These are phyloP conservation scores for Cyclotella atomus DNA, from an alignment of 108 stramenopile genomes.

Conservation along the genomic window DNA sequence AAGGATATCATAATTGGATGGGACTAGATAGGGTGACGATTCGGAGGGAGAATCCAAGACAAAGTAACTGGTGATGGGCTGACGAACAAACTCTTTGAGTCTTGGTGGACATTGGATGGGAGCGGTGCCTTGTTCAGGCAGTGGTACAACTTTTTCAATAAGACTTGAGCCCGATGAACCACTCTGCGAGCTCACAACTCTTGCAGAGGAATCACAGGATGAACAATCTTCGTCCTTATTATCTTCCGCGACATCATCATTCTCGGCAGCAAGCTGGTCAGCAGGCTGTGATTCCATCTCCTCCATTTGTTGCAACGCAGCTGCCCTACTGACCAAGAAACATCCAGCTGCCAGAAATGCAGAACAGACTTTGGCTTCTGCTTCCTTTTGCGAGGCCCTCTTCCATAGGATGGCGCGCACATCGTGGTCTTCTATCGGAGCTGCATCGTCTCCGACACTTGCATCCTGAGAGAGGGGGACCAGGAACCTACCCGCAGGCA, in stretches of 20 bases:
- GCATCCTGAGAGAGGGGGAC: no score
- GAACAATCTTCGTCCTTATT: no score
- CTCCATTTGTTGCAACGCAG: neutral
- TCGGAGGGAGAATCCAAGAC: constrained; percentile 15
- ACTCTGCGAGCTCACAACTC: no score
- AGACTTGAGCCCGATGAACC: no score
- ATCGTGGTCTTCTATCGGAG: neutral
- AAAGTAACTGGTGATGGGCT: constrained; percentile 31
- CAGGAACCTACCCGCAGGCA: constrained; percentile 34
- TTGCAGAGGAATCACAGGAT: no score
- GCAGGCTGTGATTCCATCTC: neutral
- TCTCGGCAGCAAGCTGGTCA: neutral
- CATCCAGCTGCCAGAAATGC: constrained; percentile 34
- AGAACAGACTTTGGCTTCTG: constrained; percentile 16
- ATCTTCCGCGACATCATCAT: neutral
- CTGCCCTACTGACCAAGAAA: constrained; percentile 3
- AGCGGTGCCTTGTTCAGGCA: neutral
- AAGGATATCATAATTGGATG: constrained; percentile 40
- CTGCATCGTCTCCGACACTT: neutral
- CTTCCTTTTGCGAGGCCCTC: constrained; percentile 14
- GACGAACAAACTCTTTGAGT: constrained; percentile 11
- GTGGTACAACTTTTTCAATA: no score
- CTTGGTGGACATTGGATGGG: constrained; percentile 4
- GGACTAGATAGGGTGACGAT: constrained; percentile 14
- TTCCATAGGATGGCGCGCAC: constrained; percentile 1